These are phyloP conservation scores for Gamarada debralockiae DNA, from an alignment of 495 filamentous ascomycete species.

Conservation along the genomic window DNA sequence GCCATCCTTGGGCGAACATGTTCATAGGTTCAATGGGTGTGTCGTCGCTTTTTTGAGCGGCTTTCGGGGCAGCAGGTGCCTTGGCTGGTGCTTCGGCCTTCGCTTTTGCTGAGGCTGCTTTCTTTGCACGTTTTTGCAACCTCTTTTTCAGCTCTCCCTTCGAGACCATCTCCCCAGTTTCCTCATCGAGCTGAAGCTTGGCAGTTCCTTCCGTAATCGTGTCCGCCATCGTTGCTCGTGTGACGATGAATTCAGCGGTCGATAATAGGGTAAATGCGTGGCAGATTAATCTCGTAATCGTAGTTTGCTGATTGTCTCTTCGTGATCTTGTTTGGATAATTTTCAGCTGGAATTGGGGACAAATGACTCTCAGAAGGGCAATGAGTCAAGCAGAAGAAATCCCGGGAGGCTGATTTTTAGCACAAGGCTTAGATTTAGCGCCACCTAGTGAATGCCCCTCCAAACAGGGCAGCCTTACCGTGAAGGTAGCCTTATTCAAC, in stretches of 20 bases:
- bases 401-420: background rate
- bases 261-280: background rate
- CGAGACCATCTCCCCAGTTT: conserved; percentile 63
- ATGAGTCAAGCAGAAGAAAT: no score
- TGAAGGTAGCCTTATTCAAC: background rate
- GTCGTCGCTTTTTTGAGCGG: conserved; percentile 21
- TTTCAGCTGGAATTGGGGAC: no score
- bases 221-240: conserved; percentile 46
- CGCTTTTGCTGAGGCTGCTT: conserved; percentile 47
- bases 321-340: no score
- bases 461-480: background rate
- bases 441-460: background rate
- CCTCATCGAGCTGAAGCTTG: conserved; percentile 61
- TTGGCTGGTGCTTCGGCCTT: conserved; percentile 38
- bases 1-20: conserved; percentile 85
- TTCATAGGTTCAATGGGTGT: conserved; percentile 45
- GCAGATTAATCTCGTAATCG: no score
- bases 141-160: conserved; percentile 66
- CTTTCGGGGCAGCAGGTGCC: conserved; percentile 35
- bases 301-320: background rate
- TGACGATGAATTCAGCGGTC: background rate
- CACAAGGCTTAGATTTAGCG: background rate
- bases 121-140: conserved; percentile 56
- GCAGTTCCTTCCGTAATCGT: conserved; percentile 45
- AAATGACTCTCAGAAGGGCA: no score